Evolutionary conservation across 2,329 filamentous ascomycete species (phyloP), one percentile per base, ranked within the genome.

Genomic region (Fusarium praegraminearum): DNA sequence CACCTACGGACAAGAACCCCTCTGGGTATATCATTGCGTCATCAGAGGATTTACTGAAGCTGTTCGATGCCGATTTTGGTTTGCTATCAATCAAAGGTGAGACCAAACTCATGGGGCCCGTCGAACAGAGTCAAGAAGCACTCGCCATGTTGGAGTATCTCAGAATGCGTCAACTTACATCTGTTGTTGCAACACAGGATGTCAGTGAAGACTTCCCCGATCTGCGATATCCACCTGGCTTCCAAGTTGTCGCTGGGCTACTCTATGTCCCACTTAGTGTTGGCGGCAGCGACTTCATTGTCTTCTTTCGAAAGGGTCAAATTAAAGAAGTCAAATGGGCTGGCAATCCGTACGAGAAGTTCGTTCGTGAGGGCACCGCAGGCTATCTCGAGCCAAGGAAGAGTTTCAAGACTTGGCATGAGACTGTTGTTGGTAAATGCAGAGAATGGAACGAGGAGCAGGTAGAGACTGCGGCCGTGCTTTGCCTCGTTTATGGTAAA

Each of bases 1-100:
- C 91, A 1, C 91, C 94, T 0, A 93, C 92, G 0, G 87, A 93
- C 65, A 87, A 89, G 57, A 97, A 95, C 54, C 93, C 93, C 1
- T 93, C 93, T 0, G 93, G 93, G 0, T 97, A 97, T 76, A 97
- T 97, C 49, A 91, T 97, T 59, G 93, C 93, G 0, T 96, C 93
- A 0, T 96, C 93, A 0, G 93, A 97, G 55, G 94, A 97, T 73
- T 80, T 97, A 0, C 78, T 97, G 6, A 93, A 89, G 71, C 83
- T 97, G 0, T 97, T 97, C 68, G 90, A 96, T 75, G 94, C 93
- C 1, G 94, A 97, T 73, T 96, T 93, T 76, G 94, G 93, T 4
- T 84, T 96, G 43, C 80, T 97, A 0, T 97, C 92, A 0, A 97
- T 97, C 45, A 86, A 87, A 30, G 93, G 92, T n/a, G 93, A 97